Evolutionary conservation across 148 eudicot genomes (phyloP).

Genomic region (Linanthus parryae): DNA sequence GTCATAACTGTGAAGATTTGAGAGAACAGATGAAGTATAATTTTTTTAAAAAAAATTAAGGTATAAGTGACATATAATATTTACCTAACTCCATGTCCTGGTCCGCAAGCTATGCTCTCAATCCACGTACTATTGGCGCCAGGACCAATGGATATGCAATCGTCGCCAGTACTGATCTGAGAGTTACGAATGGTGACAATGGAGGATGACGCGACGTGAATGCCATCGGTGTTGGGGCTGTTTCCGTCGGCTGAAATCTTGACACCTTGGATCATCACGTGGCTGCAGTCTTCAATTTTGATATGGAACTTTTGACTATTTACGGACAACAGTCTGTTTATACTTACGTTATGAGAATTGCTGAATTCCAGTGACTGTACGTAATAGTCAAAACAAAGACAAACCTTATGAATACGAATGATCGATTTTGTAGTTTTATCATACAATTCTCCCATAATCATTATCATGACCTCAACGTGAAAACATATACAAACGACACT

Average conservation of each 20-base stretch:
- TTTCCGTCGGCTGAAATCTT: slow-evolving; percentile 14
- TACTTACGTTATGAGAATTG: slow-evolving; percentile 9
- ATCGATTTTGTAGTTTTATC: too few relatives aligned
- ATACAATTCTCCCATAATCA: too few relatives aligned
- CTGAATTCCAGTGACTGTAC: slow-evolving; percentile 26
- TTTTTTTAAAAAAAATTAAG: too few relatives aligned
- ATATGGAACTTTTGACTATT: slow-evolving; percentile 28
- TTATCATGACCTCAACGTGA: too few relatives aligned
- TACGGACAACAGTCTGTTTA: slow-evolving; percentile 21
- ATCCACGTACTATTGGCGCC: slow-evolving; percentile 25
- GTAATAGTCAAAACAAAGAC: too few relatives aligned
- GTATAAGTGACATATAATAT: too few relatives aligned
- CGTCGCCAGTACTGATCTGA: slow-evolving; percentile 22
- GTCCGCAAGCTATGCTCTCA: slow-evolving; percentile 23
- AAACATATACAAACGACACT: too few relatives aligned
- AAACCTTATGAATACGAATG: too few relatives aligned
- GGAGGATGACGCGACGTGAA: slow-evolving; percentile 22
- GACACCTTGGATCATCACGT: slow-evolving; percentile 14
- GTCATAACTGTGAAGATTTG: too few relatives aligned
- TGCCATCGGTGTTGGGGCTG: slow-evolving; percentile 35
- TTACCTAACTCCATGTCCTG: slow-evolving; percentile 35
- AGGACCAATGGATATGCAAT: slow-evolving; percentile 34
- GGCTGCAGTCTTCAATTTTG: slow-evolving; percentile 19
- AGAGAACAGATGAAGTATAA: too few relatives aligned
- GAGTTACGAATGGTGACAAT: slow-evolving; percentile 14